Conservation (phyloP, 768 basidiomycete species). For the Leccinum longicurvipes region DNA sequence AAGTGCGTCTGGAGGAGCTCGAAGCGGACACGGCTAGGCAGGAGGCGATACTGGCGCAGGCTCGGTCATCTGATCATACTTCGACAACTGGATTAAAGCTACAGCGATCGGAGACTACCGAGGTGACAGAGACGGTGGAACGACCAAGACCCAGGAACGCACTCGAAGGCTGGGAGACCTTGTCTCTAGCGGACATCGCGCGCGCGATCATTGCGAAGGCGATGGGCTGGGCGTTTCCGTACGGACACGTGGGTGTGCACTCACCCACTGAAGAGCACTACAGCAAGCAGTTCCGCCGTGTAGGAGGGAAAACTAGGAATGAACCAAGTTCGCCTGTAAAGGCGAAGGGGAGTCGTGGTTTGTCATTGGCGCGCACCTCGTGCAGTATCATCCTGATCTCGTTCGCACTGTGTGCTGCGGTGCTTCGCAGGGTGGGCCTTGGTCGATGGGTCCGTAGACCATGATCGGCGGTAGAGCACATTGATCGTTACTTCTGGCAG, state of each 20-base stretch:
- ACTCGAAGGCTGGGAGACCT: not conserved
- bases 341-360: conserved; percentile 1
- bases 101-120: not conserved
- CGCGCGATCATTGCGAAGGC: conserved; percentile 17
- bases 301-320: not conserved
- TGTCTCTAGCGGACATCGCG: conserved; percentile 9
- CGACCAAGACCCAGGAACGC: not conserved
- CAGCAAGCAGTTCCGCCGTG: not conserved
- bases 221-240: conserved; percentile 26
- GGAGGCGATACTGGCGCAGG: conserved; percentile 6
- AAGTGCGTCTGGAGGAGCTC: conserved; percentile 26
- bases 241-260: conserved; percentile 2
- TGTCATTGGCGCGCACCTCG: conserved; percentile 14
- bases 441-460: conserved; percentile 22
- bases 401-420: conserved; percentile 24
- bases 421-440: conserved; percentile 25
- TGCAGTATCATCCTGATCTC: conserved; percentile 26
- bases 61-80: not conserved
- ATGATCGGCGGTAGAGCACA: conserved; percentile 12
- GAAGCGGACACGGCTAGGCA: conserved; percentile 20
- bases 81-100: not conserved
- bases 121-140: not conserved
- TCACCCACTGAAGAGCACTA: not conserved
- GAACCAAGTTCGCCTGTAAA: conserved; percentile 4
- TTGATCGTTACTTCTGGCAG: not conserved